Base-by-base conservation (phyloP, 352 stramenopile species). In the Globisporangium emineosum region DNA sequence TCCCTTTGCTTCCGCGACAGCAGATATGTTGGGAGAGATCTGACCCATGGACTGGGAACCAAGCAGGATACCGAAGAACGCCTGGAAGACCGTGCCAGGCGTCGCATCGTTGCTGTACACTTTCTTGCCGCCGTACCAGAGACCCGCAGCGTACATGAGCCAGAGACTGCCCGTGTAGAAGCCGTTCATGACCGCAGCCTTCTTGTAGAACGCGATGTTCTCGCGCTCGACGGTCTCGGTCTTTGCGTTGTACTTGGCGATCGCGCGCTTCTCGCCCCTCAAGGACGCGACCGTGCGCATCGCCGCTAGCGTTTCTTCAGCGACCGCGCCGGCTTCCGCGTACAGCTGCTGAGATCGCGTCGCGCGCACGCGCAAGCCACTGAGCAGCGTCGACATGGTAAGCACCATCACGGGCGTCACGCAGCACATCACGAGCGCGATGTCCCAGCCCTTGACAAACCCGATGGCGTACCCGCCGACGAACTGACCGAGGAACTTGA, bases 41-140 rank as follows among this genome's bases (percentile, higher is more conserved):
- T 89, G 77, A 0, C 65, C 70, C 0, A 90, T 25, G 4, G 79
- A 78, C 1, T 69, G 62, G 0, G 78, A 75, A 0, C 81, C 81
- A 27, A 88, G 56, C 0, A 91, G 7, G 9, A 88, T 79, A 10
- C 62, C 81, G 30, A 86, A 84, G 57, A 90, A 87, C 0, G 75
- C 77, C 21, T 71, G 62, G 53, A 90, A 90, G 25, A 87, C 77
- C 3, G 57, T 52, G 3, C 56, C 60, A 2, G 76, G 78, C 0
- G 76, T 66, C 13, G 73, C 56, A 40, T 82, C 63, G 32, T 40
- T 51, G 13, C 70, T 57, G 0, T 62, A 47, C 12, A 82, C 76
- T 42, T 85, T 80, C 12, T 52, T 69, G 9, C 74, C 73, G 23
- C 77, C 74, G 55, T 89, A 89, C 79, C 79, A 88, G 2, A 88